Evolutionary conservation across 2,329 filamentous ascomycete genomes (phyloP).

Genomic region (Xylaria digitata): DNA sequence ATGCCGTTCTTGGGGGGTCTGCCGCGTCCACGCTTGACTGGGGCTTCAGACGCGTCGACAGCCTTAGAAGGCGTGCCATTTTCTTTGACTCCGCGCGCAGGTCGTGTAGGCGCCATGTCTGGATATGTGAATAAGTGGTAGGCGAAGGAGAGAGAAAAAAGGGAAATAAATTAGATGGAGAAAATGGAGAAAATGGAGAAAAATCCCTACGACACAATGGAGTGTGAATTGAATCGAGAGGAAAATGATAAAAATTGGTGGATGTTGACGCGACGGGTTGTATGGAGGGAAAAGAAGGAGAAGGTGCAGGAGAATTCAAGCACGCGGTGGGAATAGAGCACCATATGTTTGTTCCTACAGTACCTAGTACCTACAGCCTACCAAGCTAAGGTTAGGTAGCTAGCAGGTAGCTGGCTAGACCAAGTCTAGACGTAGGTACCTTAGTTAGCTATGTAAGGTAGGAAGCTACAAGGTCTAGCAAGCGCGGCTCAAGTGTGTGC

Average conservation of each 20-base stretch:
- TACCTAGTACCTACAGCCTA: neutral
- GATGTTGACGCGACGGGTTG: slow-evolving; percentile 24
- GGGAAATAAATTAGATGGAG: slow-evolving; percentile 4
- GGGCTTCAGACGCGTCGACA: slow-evolving; percentile 40
- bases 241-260: slow-evolving; percentile 13
- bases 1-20: slow-evolving; percentile 56
- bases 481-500: too few species aligned
- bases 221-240: slow-evolving; percentile 1
- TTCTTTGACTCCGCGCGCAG: slow-evolving; percentile 39
- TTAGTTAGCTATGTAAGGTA: too few species aligned
- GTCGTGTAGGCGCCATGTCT: slow-evolving; percentile 45
- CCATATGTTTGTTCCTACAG: slow-evolving; percentile 11
- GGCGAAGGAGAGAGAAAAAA: slow-evolving; percentile 1
- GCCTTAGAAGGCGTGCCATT: slow-evolving; percentile 41
- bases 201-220: neutral
- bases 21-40: slow-evolving; percentile 54
- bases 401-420: neutral
- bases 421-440: too few species aligned
- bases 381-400: neutral
- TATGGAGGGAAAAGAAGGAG: slow-evolving; percentile 18
- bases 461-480: too few species aligned
- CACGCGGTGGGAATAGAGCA: neutral
- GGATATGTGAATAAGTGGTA: slow-evolving; percentile 13
- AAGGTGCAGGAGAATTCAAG: slow-evolving; percentile 11
- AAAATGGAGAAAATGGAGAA: slow-evolving; percentile 17